phyloP scores from a whole-genome alignment of 495 filamentous ascomycete genomes.

The Penicillium argentinense region DNA sequence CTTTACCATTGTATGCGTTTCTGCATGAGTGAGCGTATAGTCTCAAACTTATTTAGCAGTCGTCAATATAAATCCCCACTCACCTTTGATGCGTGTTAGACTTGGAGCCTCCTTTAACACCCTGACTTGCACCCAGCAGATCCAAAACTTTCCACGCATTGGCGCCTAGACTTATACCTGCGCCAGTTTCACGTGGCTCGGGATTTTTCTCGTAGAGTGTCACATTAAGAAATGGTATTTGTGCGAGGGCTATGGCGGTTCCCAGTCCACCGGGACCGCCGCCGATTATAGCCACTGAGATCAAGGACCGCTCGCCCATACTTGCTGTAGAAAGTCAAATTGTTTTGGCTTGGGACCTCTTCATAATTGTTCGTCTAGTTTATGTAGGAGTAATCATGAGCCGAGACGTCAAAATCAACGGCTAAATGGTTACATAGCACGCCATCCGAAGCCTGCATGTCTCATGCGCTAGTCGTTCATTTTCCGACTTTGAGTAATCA shows the following conservation, averaged over 20 bases:
- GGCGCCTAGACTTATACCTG: slow-evolving; percentile 39
- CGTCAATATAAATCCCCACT: not conserved
- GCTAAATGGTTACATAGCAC: slow-evolving; percentile 11
- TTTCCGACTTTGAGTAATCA: not conserved
- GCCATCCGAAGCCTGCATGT: slow-evolving; percentile 9
- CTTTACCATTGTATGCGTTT: slow-evolving; percentile 23
- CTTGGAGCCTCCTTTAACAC: slow-evolving; percentile 28
- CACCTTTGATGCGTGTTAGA: slow-evolving; percentile 20
- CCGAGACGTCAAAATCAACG: too few species aligned
- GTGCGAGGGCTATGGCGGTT: slow-evolving; percentile 48
- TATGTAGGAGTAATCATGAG: too few species aligned
- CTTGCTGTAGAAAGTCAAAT: not conserved
- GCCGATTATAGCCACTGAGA: slow-evolving; percentile 40
- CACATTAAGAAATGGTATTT: slow-evolving; percentile 42
- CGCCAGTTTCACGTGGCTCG: slow-evolving; percentile 48
- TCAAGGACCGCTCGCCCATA: slow-evolving; percentile 16
- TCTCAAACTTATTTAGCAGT: not conserved
- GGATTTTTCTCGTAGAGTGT: slow-evolving; percentile 50
- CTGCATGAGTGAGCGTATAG: not conserved
- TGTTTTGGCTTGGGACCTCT: not conserved
- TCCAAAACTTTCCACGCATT: slow-evolving; percentile 49
- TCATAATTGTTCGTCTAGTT: not conserved
- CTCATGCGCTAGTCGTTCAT: slow-evolving; percentile 1
- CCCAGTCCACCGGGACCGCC: slow-evolving; percentile 50
- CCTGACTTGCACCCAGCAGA: slow-evolving; percentile 42